Percentiles rank a stretch among this genome's conserved stretches.
Conservation (phyloP, 2,329 filamentous ascomycete species). For the Microsporum canis region DNA sequence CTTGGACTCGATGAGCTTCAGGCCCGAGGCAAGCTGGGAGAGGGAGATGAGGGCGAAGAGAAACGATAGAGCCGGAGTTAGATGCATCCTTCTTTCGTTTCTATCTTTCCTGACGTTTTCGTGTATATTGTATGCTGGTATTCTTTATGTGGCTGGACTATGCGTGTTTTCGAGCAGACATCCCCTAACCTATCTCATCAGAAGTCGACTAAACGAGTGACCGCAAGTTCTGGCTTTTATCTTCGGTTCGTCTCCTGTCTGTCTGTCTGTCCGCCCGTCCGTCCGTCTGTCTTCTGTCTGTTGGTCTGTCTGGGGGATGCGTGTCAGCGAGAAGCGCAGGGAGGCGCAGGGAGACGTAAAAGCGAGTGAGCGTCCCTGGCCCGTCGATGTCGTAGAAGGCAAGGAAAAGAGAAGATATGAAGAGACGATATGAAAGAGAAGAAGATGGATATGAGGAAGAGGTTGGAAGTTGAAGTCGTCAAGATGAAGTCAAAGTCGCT, state of each 20-base stretch:
- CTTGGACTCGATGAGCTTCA: slow-evolving; percentile 62
- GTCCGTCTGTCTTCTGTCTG: not conserved
- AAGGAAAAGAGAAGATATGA: not conserved
- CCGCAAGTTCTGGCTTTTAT: not conserved
- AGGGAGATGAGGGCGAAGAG: slow-evolving; percentile 30
- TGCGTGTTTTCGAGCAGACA: not conserved
- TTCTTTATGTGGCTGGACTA: not conserved
- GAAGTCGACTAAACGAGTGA: not conserved
- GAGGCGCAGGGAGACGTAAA: not conserved
- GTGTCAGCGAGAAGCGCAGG: not conserved
- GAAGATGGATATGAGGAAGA: not conserved
- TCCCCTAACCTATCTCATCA: not conserved
- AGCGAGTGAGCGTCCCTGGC: not conserved
- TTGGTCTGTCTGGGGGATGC: not conserved
- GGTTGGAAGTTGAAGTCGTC: not conserved
- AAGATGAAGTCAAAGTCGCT: slow-evolving; percentile 17
- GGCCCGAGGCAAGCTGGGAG: slow-evolving; percentile 45
- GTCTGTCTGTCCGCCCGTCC: not conserved
- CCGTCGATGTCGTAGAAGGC: not conserved
- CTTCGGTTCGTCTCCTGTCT: not conserved
- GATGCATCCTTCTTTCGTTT: not conserved
- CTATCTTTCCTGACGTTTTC: not conserved
- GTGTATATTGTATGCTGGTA: not conserved
- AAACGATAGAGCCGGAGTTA: slow-evolving; percentile 23
- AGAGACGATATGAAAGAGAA: not conserved